Base-by-base conservation (phyloP, 2,329 filamentous ascomycete genomes). In the Cadophora gregata region DNA sequence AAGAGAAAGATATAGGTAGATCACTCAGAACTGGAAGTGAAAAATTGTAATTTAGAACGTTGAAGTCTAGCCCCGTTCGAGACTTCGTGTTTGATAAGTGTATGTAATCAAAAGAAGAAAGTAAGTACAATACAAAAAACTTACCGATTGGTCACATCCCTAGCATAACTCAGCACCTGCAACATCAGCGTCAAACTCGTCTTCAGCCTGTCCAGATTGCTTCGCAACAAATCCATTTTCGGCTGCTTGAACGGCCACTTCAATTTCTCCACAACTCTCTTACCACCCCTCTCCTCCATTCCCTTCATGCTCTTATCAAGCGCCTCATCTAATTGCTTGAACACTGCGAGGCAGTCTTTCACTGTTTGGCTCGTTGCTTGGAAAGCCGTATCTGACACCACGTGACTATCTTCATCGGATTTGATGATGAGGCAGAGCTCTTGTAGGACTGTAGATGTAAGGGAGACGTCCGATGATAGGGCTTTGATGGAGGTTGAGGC, bases 201-300 rank as follows among this genome's bases (percentile, higher is more conserved):
- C 45, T 69, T 69, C 64, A 69, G 42, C 24, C 67, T 58, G 36
- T 69, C 67, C 51, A 69, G 33, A 29, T 69, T 69, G 3, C 56
- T 53, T 25, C 67, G 64, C 47, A 67, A 31, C 25, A 69, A 53
- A n/a, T 69, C 67, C 62, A 69, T 69, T 19, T 69, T 69, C 5
- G 56, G 50, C 47, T 69, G 67, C 25, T 67, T 69, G 36, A 69
- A 67, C 0, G 67, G 67, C 64, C 64, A 69, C 33, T 69, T 69
- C 58, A 69, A 48, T 27, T 56, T 67, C 38, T 67, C 64, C 3
- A 67, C 33, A 9, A 64, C 62, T 29, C 42, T 64, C 14, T 59
- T 69, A n/a, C 29, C 21, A 58, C 61, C 19, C 14, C 29, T 58
- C 25, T 36, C 53, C 25, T n/a, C 1, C n/a, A n/a, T 27, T 53